These are phyloP conservation scores for Epichloe festucae DNA, from an alignment of 2,329 filamentous ascomycete genomes.

Conservation along the genomic window DNA sequence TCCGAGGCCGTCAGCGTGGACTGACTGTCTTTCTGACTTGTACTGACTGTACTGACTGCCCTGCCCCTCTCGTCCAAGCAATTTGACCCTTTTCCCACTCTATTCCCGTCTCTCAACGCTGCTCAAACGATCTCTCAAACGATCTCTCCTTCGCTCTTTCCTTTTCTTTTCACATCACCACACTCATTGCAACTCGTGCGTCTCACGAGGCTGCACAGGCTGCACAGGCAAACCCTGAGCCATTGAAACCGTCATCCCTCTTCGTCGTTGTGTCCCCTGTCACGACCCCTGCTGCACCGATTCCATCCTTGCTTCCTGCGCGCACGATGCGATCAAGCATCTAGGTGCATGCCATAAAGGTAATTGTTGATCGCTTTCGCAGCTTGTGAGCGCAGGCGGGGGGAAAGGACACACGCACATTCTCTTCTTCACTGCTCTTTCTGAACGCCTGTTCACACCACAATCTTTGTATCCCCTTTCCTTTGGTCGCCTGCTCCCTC, in stretches of 20 bases:
- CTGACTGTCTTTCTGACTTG: too few species aligned
- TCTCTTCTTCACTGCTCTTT: neutral
- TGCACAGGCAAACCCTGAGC: neutral
- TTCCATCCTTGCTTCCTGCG: neutral
- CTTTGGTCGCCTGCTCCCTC: neutral
- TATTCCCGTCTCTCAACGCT: neutral
- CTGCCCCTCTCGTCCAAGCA: neutral
- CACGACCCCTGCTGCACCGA: neutral
- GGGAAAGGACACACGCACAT: neutral
- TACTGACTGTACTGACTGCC: too few species aligned
- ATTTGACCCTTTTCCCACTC: neutral
- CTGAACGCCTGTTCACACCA: neutral
- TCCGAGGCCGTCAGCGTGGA: too few species aligned
- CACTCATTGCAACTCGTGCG: neutral
- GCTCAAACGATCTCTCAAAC: neutral
- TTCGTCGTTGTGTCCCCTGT: neutral
- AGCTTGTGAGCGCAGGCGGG: neutral
- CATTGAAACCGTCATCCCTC: neutral
- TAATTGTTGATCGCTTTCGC: neutral
- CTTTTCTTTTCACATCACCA: neutral
- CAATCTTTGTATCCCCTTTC: neutral
- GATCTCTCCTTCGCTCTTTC: neutral
- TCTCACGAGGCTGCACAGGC: too few species aligned
- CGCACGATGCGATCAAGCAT: slow-evolving; percentile 4
- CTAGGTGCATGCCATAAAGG: neutral